A percentile compares a stretch with the other conserved stretches of the same genome.
These are phyloP conservation scores for Pyrrhoderma lamaoense DNA, from an alignment of 1,284 basidiomycete genomes.

Conservation along the genomic window DNA sequence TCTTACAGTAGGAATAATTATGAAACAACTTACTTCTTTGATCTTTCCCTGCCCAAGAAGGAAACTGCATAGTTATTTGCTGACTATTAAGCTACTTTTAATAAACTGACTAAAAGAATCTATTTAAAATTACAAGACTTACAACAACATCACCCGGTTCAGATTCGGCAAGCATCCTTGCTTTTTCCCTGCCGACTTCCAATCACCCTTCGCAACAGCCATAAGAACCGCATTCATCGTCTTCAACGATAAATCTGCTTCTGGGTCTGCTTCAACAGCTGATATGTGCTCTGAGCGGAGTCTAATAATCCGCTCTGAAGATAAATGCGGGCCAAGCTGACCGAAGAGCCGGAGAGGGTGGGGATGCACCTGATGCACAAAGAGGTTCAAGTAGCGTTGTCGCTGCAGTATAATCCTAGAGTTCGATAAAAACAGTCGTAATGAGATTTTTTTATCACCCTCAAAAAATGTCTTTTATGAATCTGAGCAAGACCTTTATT, in stretches of 20 bases:
- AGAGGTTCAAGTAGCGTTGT: constrained; percentile 56
- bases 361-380: constrained; percentile 26
- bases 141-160: constrained; percentile 49
- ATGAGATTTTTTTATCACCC: not conserved
- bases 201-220: constrained; percentile 60
- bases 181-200: constrained; percentile 43
- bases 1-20: no score
- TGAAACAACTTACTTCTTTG: constrained; percentile 51
- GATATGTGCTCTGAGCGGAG: constrained; percentile 49
- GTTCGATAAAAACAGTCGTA: not conserved
- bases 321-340: constrained; percentile 68
- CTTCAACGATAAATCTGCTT: constrained; percentile 37
- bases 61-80: constrained; percentile 71
- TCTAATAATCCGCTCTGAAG: constrained; percentile 60
- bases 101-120: not conserved
- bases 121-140: constrained; percentile 27
- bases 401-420: constrained; percentile 63
- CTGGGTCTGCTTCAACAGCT: constrained; percentile 39
- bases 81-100: constrained; percentile 39
- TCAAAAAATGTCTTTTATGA: no score
- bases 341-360: constrained; percentile 42
- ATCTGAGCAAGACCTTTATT: no score
- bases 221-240: constrained; percentile 57
- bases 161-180: constrained; percentile 34
- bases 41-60: constrained; percentile 61